These are phyloP conservation scores for Neurospora pannonica DNA, from an alignment of 495 filamentous ascomycete genomes.

Conservation along the genomic window DNA sequence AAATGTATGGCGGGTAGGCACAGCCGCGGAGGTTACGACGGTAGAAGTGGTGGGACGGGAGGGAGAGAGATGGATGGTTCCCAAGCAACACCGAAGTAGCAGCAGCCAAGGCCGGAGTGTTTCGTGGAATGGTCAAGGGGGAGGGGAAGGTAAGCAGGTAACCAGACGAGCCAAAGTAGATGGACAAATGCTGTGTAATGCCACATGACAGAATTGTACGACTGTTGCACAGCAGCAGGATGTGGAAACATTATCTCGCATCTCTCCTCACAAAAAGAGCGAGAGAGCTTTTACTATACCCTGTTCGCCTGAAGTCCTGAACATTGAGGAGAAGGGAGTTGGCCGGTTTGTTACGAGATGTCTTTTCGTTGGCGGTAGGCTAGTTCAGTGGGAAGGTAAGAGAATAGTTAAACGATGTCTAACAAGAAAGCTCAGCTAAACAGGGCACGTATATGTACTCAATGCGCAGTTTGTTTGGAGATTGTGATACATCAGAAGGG, in stretches of 20 bases:
- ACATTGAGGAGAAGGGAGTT: too few relatives aligned
- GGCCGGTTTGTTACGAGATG: too few relatives aligned
- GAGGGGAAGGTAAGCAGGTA: neutral
- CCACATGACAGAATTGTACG: neutral
- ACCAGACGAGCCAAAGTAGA: neutral
- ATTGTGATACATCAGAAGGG: too few relatives aligned
- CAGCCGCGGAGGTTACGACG: neutral
- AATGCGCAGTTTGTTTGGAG: too few relatives aligned
- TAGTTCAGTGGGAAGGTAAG: too few relatives aligned
- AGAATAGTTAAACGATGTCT: too few relatives aligned
- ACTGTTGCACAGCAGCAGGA: neutral
- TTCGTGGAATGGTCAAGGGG: neutral
- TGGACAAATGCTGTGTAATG: neutral
- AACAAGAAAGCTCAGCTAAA: too few relatives aligned
- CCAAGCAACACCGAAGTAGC: neutral
- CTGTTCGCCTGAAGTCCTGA: too few relatives aligned
- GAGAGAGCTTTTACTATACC: too few relatives aligned
- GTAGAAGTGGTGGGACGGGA: neutral
- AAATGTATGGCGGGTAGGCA: neutral
- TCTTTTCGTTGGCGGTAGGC: too few relatives aligned
- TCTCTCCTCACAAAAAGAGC: too few relatives aligned
- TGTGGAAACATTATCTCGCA: neutral
- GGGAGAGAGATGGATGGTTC: neutral
- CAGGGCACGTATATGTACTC: too few relatives aligned
- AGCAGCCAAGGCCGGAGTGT: neutral